These are phyloP conservation scores for Marchantia polymorpha DNA, from an alignment of 225 moss, liverwort and hornwort genomes.

Conservation along the genomic window DNA sequence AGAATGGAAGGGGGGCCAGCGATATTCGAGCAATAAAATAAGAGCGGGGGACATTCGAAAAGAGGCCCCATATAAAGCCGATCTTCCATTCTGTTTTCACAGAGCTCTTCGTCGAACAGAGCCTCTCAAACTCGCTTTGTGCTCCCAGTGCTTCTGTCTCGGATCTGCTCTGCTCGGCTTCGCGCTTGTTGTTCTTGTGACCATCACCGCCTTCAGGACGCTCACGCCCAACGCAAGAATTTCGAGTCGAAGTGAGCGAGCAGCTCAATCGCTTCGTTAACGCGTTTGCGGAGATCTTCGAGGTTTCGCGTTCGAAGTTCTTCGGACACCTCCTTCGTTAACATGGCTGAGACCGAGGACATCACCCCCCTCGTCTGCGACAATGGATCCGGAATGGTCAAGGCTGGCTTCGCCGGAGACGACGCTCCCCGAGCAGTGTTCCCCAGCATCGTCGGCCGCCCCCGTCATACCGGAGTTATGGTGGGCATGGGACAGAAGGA, in stretches of 20 bases:
- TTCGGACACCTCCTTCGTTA: background rate
- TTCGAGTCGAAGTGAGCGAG: background rate
- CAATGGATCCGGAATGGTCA: slow-evolving; percentile 73
- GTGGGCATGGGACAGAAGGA: slow-evolving; percentile 72
- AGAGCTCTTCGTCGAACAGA: slow-evolving; percentile 11
- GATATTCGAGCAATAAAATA: background rate
- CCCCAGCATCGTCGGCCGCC: slow-evolving; percentile 87
- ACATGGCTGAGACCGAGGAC: slow-evolving; percentile 49
- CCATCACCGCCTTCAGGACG: background rate
- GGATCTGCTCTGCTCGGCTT: slow-evolving; percentile 1
- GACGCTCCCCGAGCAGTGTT: slow-evolving; percentile 95
- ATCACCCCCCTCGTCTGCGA: slow-evolving; percentile 52
- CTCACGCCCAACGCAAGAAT: background rate
- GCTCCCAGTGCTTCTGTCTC: background rate
- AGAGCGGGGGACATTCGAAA: background rate
- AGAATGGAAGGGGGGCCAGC: background rate
- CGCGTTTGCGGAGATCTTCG: slow-evolving; percentile 2
- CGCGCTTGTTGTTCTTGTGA: background rate
- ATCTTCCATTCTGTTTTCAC: background rate
- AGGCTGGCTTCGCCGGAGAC: slow-evolving; percentile 98
- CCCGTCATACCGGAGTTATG: slow-evolving; percentile 66
- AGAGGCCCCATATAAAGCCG: slow-evolving; percentile 6
- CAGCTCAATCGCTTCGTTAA: slow-evolving; percentile 13
- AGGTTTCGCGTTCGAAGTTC: slow-evolving; percentile 1
- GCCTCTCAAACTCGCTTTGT: slow-evolving; percentile 4